Evolutionary conservation across 148 eudicot genomes (phyloP).

Genomic region (Drosera capensis): DNA sequence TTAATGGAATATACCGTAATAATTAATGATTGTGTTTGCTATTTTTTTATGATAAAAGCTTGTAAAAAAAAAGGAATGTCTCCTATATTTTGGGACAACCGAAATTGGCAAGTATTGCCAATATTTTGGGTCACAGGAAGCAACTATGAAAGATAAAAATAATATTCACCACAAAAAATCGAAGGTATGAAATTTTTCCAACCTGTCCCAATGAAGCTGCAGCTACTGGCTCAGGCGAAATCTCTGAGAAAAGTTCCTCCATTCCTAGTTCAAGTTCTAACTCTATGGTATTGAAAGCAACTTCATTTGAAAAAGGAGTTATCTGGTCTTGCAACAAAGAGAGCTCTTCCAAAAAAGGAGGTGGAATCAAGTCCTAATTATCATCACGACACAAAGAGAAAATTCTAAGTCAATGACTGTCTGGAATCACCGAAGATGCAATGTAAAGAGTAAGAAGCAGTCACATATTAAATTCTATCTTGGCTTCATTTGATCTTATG

Average conservation of each 20-base stretch:
- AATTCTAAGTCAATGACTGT: neutral
- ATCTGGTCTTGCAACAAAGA: conserved; percentile 84
- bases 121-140: conserved; percentile 1
- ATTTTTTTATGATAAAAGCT: too few species aligned
- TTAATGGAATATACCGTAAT: too few species aligned
- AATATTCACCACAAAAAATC: neutral
- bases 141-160: neutral
- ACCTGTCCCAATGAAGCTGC: conserved; percentile 99
- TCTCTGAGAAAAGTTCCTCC: conserved; percentile 67
- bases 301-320: conserved; percentile 62
- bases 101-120: too few species aligned
- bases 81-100: too few species aligned
- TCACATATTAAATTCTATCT: too few species aligned
- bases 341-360: conserved; percentile 70
- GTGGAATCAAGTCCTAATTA: conserved; percentile 78
- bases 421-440: neutral
- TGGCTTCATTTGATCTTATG: too few species aligned
- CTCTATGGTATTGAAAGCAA: conserved; percentile 80
- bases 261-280: conserved; percentile 63
- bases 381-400: neutral
- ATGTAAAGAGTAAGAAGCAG: too few species aligned
- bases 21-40: too few species aligned
- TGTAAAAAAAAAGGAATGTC: too few species aligned
- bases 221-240: conserved; percentile 80
- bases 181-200: conserved; percentile 1